Evolutionary conservation across 83 land plant species (phyloP), one percentile per base, ranked within the genome.

Genomic region (Picea mariana): DNA sequence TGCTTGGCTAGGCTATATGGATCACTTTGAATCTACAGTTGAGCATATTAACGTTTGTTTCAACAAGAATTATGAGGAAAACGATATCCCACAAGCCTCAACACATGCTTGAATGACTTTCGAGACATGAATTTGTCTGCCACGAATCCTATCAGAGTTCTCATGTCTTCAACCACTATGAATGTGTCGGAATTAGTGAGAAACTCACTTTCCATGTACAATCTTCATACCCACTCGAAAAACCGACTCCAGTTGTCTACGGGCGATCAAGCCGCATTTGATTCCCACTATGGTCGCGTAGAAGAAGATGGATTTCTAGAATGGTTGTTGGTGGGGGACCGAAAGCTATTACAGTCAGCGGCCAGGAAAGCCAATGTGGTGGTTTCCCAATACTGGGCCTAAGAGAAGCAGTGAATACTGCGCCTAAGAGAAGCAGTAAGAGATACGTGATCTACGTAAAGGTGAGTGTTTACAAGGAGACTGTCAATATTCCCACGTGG

Each of bases 151-250:
- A 24, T 75, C 0, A 26, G 27, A 73, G 65, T 49, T 66, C 82
- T 82, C 80, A 69, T 79, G 75, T 62, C 15, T 0, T 58, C 31
- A n/a, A 16, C 62, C 31, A 63, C 75, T 6, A 18, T 85, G 49
- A 21, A 84, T n/a, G 31, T 83, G 67, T 76, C 77, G 52, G 77
- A 85, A 63, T 62, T 88, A 17, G 77, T 82, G 61, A 90, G 90
- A 82, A 90, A 88, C 66, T 83, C 85, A 1, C 82, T 90, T 20
- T 81, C 88, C 49, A 83, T 86, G 79, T 83, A 65, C 75, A 82
- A 60, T 80, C 55, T 67, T 63, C 49, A 75, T 79, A 83, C 80
- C 44, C 82, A 9, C 63, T 40, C 81, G 11, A 40, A 44, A 0
- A 40, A 42, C 15, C 23, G 75, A 18, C 75, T 23, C 44, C 75